A percentile compares a stretch with the other conserved stretches of the same genome.
phyloP scores from a whole-genome alignment of 179 eudicot genomes.

The Silene noctiflora region DNA sequence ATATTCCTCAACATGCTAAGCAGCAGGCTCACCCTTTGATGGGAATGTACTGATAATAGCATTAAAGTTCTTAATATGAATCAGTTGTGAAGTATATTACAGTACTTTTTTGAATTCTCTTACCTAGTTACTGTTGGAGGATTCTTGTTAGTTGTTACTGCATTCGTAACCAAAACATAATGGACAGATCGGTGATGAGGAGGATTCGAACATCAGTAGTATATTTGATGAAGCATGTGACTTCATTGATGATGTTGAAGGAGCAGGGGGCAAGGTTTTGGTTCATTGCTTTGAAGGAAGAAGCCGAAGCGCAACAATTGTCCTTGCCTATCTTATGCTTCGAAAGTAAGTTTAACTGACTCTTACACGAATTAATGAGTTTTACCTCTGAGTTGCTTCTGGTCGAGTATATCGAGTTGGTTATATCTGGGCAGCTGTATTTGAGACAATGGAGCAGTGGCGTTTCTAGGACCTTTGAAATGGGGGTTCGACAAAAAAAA shows the following conservation, averaged over 20 bases:
- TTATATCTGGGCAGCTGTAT: not conserved
- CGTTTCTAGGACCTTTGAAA: no score
- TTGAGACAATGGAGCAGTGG: not conserved
- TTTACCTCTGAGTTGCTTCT: no score
- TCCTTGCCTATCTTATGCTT: slow-evolving; percentile 85
- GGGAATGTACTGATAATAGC: not conserved
- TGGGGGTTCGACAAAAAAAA: no score
- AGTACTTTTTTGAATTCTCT: not conserved
- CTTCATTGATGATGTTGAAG: slow-evolving; percentile 69
- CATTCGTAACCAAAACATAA: not conserved
- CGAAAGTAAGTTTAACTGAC: slow-evolving; percentile 63
- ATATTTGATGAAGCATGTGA: slow-evolving; percentile 83
- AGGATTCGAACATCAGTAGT: slow-evolving; percentile 74
- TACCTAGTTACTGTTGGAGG: not conserved
- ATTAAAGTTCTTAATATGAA: not conserved
- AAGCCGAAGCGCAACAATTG: slow-evolving; percentile 92
- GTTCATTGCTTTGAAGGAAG: slow-evolving; percentile 99
- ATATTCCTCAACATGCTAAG: not conserved
- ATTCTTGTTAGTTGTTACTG: not conserved
- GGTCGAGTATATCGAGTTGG: not conserved
- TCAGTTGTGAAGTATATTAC: not conserved
- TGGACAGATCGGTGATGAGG: slow-evolving; percentile 75
- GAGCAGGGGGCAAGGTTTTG: slow-evolving; percentile 73
- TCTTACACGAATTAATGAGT: not conserved
- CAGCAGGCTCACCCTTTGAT: not conserved